Base-by-base conservation (phyloP, 106 monocot genomes). In the Dendrobium chrysotoxum region DNA sequence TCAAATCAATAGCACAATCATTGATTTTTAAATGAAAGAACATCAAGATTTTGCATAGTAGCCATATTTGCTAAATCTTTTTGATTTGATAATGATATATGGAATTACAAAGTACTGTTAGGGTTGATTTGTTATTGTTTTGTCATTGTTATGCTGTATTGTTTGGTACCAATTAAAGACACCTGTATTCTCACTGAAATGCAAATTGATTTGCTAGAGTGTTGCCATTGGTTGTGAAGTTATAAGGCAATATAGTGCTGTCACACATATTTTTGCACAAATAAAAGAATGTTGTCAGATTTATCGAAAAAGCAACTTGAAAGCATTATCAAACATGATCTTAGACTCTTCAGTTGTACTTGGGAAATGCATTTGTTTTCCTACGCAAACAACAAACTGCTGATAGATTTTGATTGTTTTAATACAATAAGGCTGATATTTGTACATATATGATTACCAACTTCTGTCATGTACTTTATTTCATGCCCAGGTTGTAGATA, bases 401-500 rank as follows among this genome's bases (percentile, higher is more conserved):
- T 61, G 61, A 61, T 61, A 61, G 0, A 61, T 50, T 50, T 61
- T 30, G 11, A 13, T 2, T 68, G 11, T 68, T 68, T 28, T 68
- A 12, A 28, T 13, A 68, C 12, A 61, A 2, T 21, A 30, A 68
- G 30, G 13, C 18, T 11, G 30, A 68, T 68, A 30, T 68, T 68
- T 68, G 68, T 35, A n/a, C 31, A 35, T 28, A 70, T 70, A 35
- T 70, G 70, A 70, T 70, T 70, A 70, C 12, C 15, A 7, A 31
- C 23, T 50, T 50, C 50, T 30, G 28, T 4, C 25, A 35, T 70
- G 28, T 70, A 10, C 70, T 70, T 70, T 31, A 70, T 70, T 70
- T 70, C 31, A 13, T 70, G 10, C 11, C 23, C 72, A 98, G 92
- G 91, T 95, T 61, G 87, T 89, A 38, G 98, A 93, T 26, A 85